Conservation (phyloP, 2,329 filamentous ascomycete genomes). For the Fusarium nelsonii region DNA sequence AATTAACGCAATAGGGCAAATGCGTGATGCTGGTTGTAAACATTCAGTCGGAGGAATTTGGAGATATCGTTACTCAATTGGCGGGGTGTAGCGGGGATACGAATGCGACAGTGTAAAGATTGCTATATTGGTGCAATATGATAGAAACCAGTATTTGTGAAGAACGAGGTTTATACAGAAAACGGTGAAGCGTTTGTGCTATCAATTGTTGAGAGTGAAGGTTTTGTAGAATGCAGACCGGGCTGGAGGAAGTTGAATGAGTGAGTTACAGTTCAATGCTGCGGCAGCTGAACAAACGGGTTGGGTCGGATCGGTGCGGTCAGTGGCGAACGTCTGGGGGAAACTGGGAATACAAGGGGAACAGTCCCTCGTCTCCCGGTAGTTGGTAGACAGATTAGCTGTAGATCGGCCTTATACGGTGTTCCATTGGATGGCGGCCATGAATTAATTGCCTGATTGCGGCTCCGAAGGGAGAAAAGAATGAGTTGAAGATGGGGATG, state of each 20-base stretch:
- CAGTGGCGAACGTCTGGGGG: conserved; percentile 31
- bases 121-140: neutral
- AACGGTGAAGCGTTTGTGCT: neutral
- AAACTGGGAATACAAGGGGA: conserved; percentile 18
- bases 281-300: conserved; percentile 17
- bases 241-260: conserved; percentile 1
- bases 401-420: conserved; percentile 5
- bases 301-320: conserved; percentile 40
- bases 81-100: conserved; percentile 29
- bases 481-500: conserved; percentile 33
- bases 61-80: conserved; percentile 27
- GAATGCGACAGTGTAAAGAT: conserved; percentile 1
- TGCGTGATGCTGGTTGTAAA: conserved; percentile 6
- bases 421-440: conserved; percentile 12
- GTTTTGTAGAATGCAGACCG: neutral
- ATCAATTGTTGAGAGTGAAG: neutral
- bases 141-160: neutral
- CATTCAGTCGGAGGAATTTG: conserved; percentile 37
- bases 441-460: conserved; percentile 22
- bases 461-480: conserved; percentile 32
- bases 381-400: conserved; percentile 5
- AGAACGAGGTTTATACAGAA: neutral
- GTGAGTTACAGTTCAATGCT: neutral
- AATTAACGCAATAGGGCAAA: conserved; percentile 4
- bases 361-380: conserved; percentile 29